Evolutionary conservation across 768 basidiomycete species (phyloP).

Genomic region (Lanmaoa pseudosensibilis): DNA sequence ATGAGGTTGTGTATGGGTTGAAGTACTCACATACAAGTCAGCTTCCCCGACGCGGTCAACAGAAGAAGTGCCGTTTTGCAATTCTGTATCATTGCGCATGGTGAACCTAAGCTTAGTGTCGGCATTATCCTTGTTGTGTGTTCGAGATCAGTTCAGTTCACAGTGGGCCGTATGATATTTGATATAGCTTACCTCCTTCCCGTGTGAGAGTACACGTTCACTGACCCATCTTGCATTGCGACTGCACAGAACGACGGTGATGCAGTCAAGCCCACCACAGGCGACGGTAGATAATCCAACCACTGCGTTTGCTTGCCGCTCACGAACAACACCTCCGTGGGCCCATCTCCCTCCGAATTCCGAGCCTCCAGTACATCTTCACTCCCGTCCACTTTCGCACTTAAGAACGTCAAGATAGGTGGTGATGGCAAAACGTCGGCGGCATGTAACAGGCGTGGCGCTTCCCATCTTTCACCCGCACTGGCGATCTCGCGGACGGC

Average conservation of each 20-base stretch:
- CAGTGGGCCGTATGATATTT: background rate
- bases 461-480: constrained; percentile 14
- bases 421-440: constrained; percentile 44
- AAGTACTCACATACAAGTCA: constrained; percentile 70
- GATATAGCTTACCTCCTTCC: constrained; percentile 70
- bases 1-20: background rate
- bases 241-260: constrained; percentile 71
- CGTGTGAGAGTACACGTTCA: constrained; percentile 82
- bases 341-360: constrained; percentile 69
- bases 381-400: constrained; percentile 59
- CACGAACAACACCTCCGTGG: constrained; percentile 65
- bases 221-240: constrained; percentile 72
- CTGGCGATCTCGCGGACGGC: constrained; percentile 54
- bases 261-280: constrained; percentile 65
- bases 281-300: constrained; percentile 83
- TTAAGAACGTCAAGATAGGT: constrained; percentile 59
- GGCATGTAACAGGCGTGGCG: constrained; percentile 19
- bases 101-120: constrained; percentile 67
- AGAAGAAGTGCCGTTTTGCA: constrained; percentile 65
- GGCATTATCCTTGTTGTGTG: constrained; percentile 65
- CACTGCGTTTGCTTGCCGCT: constrained; percentile 74
- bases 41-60: constrained; percentile 67
- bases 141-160: constrained; percentile 1
- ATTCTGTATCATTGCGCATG: constrained; percentile 67
- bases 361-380: constrained; percentile 73